A percentile compares a stretch with the other conserved stretches of the same genome.
Evolutionary conservation across 257 asterid genomes (phyloP).

Genomic region (Salvia hispanica): DNA sequence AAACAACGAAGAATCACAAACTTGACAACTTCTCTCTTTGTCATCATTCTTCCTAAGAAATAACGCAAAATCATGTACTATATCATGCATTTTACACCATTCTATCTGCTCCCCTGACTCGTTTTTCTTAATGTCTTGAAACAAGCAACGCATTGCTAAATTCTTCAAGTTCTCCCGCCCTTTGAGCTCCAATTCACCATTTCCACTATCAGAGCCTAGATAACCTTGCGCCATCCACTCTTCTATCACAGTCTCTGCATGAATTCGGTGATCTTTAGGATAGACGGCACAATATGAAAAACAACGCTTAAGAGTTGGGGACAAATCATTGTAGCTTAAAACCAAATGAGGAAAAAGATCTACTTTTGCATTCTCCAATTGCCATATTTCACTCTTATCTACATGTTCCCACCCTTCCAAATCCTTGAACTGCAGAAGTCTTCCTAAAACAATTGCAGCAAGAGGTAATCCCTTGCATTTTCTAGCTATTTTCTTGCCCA

Average conservation of each 20-base stretch:
- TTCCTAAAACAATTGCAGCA: not conserved
- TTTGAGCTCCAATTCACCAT: no score
- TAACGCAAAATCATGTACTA: not conserved
- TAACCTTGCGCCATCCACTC: constrained; percentile 1
- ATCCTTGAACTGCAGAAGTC: not conserved
- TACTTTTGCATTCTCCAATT: not conserved
- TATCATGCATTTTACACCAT: not conserved
- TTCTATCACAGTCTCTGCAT: not conserved
- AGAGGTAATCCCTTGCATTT: not conserved
- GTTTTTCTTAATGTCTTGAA: not conserved
- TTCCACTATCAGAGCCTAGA: not conserved
- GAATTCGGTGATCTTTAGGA: not conserved
- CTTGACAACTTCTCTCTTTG: not conserved
- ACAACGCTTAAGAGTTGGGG: not conserved
- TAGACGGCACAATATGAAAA: not conserved
- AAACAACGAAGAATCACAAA: no score
- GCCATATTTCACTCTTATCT: not conserved
- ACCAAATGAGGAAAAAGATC: not conserved
- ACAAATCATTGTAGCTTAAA: not conserved
- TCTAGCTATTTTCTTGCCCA: not conserved
- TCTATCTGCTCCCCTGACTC: not conserved
- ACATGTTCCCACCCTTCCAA: not conserved
- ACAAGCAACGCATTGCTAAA: not conserved
- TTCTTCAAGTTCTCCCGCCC: no score
- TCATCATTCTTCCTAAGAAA: no score